Base-by-base conservation (phyloP, 441 rosid genomes). In the Pelargonium fulgidum region DNA sequence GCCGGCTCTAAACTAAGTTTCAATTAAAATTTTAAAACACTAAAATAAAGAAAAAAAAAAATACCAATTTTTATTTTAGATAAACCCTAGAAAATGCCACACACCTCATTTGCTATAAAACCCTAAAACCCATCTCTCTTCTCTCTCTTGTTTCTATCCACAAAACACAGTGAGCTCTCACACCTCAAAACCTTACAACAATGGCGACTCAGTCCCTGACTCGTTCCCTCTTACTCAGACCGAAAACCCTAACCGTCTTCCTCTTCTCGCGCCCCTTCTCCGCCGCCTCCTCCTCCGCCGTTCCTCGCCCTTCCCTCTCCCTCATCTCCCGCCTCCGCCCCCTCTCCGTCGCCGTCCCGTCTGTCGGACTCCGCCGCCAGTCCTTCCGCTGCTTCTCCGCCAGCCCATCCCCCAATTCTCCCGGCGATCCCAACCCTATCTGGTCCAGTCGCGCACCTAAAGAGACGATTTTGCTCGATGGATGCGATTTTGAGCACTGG, bases 401-500 rank as follows among this genome's bases (percentile, higher is more conserved):
- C 2, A 83, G 85, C 4, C 66, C 84, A 1, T 73, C 92, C 0
- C 72, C 87, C 14, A 81, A 91, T 0, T 86, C 94, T 4, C 88
- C 89, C 17, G 86, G 74, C 39, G 89, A 92, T 26, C 85, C 84
- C 0, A 81, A 70, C 63, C 94, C 94, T 41, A 92, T 89, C 77
- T 92, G 89, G 90, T 85, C 94, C 11, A 92, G 87, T 68, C 75
- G 94, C 44, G 94, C 97, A 2, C 91, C 96, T 0, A 87, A 89
- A 70, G 97, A 89, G 81, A 86, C 96, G 13, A 92, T 89, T 47
- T 73, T 92, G 82, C 85, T 92, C 39, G 97, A 92, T 68, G 90
- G 98, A 0, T 89, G 94, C 72, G 98, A 92, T 77, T 92, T 92
- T 58, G 85, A 89, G 70, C 98, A 92, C 76, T 89, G 96, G 96